These are phyloP conservation scores for Colletotrichum somersetense DNA, from an alignment of 2,329 filamentous ascomycete genomes.

Conservation along the genomic window DNA sequence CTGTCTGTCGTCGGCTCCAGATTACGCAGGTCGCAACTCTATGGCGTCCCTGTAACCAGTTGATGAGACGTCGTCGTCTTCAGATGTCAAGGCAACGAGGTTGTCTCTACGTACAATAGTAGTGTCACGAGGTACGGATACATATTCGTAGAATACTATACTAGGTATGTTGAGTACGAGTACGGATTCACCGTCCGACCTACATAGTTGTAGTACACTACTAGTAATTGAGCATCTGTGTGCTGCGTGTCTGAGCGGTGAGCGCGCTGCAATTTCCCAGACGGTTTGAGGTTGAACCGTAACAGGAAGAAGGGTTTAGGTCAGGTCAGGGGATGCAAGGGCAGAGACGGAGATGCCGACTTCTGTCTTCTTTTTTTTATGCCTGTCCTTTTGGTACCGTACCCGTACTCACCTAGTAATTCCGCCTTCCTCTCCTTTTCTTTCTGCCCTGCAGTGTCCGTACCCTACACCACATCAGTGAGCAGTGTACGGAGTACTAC, in stretches of 20 bases:
- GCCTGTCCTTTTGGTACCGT: not conserved
- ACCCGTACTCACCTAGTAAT: too few species aligned
- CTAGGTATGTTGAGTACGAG: not conserved
- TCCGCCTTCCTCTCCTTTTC: not conserved
- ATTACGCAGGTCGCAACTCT: constrained; percentile 20
- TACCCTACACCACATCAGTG: not conserved
- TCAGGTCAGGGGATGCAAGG: constrained; percentile 1
- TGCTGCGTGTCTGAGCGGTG: constrained; percentile 25
- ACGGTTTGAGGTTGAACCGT: constrained; percentile 39
- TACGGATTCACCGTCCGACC: not conserved
- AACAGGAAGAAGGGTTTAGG: constrained; percentile 6
- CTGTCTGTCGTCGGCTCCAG: constrained; percentile 26
- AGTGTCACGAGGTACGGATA: not conserved
- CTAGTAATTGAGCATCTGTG: not conserved
- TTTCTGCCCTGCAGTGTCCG: not conserved
- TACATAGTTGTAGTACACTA: too few species aligned
- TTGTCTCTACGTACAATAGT: not conserved
- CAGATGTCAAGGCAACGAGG: not conserved
- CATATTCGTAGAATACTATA: too few species aligned
- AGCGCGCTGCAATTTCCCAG: constrained; percentile 39
- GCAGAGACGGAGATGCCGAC: constrained; percentile 32
- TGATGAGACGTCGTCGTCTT: constrained; percentile 34
- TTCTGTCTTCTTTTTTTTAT: not conserved
- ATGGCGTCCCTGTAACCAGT: constrained; percentile 21
- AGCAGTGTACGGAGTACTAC: not conserved